phyloP scores from a whole-genome alignment of 345 rosid species.

The Eucalyptus pauciflora region DNA sequence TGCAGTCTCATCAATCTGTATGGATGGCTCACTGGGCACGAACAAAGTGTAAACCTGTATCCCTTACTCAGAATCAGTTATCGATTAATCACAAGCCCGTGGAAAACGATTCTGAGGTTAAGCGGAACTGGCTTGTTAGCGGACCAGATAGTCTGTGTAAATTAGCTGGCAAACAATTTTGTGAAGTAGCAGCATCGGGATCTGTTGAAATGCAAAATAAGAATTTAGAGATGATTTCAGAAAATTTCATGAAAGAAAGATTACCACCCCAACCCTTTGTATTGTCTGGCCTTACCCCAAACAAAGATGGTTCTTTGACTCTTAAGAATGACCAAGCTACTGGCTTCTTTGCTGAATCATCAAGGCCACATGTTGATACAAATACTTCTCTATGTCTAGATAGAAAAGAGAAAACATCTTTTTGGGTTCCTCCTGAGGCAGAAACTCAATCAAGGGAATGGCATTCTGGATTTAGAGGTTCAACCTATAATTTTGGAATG shows the following conservation, averaged over 20 bases:
- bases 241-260: conserved; percentile 8
- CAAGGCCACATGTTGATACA: not conserved
- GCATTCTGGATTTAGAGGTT: not conserved
- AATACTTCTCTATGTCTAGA: not conserved
- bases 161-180: conserved; percentile 1
- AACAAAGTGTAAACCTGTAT: conserved; percentile 1
- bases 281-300: conserved; percentile 5
- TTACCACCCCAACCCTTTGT: conserved; percentile 8
- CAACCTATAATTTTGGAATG: not conserved
- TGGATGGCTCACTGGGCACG: conserved; percentile 73
- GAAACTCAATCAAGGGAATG: conserved; percentile 7
- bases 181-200: conserved; percentile 5
- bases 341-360: not conserved
- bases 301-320: not conserved
- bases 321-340: not conserved
- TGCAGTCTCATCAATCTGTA: conserved; percentile 21
- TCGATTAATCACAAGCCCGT: not conserved
- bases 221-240: not conserved
- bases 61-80: not conserved
- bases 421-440: conserved; percentile 1
- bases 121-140: not conserved
- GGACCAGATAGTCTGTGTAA: conserved; percentile 2
- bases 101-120: not conserved
- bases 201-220: conserved; percentile 7
- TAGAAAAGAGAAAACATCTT: not conserved